These are phyloP conservation scores for Ulmus americana DNA, from an alignment of 331 rosid genomes.

Conservation along the genomic window DNA sequence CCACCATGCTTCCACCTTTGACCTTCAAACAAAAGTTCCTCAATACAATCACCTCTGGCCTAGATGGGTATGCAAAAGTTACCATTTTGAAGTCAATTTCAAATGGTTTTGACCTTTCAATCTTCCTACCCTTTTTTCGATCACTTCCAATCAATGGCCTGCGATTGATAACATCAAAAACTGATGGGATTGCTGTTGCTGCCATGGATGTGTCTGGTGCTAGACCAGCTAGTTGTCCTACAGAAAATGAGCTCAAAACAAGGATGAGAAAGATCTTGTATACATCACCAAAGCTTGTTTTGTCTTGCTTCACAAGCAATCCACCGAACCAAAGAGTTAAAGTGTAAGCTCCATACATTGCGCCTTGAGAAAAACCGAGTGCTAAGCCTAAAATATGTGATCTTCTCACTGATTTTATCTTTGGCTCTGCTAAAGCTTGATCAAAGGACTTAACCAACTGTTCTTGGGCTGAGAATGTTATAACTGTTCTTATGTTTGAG, in stretches of 20 bases:
- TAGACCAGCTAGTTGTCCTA: constrained; percentile 83
- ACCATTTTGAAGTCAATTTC: constrained; percentile 66
- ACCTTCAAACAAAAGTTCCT: constrained; percentile 59
- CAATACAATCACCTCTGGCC: constrained; percentile 65
- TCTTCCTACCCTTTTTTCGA: constrained; percentile 36
- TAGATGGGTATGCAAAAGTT: constrained; percentile 74
- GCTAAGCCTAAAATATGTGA: constrained; percentile 63
- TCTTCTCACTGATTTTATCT: constrained; percentile 44
- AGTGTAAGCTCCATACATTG: constrained; percentile 78
- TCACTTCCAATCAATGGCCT: constrained; percentile 47
- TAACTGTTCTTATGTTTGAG: constrained; percentile 70
- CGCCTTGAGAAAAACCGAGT: constrained; percentile 83
- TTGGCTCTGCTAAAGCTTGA: constrained; percentile 55
- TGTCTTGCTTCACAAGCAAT: constrained; percentile 40
- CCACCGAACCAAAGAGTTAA: constrained; percentile 75
- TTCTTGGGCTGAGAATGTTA: constrained; percentile 80
- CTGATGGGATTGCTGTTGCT: constrained; percentile 53
- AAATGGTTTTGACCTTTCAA: constrained; percentile 37
- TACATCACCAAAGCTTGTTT: constrained; percentile 49
- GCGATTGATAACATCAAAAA: constrained; percentile 56
- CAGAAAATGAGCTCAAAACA: constrained; percentile 86
- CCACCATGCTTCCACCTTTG: constrained; percentile 68
- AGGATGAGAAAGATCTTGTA: constrained; percentile 75
- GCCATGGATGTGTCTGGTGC: constrained; percentile 88
- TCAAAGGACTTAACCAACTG: constrained; percentile 64